Evolutionary conservation across 2,329 filamentous ascomycete species (phyloP), one percentile per base, ranked within the genome.

Genomic region (Lojkania enalia): DNA sequence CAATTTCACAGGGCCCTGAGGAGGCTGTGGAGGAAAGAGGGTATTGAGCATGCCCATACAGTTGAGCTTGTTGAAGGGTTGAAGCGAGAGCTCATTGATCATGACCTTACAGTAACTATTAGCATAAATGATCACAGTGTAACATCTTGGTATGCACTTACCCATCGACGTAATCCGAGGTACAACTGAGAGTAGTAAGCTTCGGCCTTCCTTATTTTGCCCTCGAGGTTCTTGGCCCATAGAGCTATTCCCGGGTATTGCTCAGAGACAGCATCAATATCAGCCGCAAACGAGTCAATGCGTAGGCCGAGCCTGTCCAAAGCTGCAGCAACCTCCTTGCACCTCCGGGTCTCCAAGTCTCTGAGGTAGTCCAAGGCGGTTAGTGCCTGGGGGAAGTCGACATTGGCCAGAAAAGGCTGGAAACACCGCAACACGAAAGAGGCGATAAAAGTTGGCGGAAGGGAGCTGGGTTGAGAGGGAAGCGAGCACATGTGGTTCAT

Each of bases 1-100:
- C 32, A 62, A 50, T 37, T 55, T 64, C 12, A 53, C 52, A 20
- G 48, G 42, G 15, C 46, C 54, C 14, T 72, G 71, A 13, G 68
- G 64, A 32, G 73, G 71, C 31, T 78, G 72, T 2, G 83, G 82
- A 5, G 83, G 83, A 51, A 85, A 82, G 20, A 86, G 72, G 7
- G 83, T 86, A 67, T 86, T 86, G 39, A 86, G 77, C 77, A 86
- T 83, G 41, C 81, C 83, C 51, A 85, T 74, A 60, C 83, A 84
- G 61, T 85, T 85, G 57, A 78, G 75, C 63, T 83, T 84, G 71
- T 82, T 81, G 67, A 83, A 84, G 0, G 82, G 81, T 21, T 76
- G 71, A 20, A 84, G 71, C 19, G 81, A 78, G 55, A 86, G 75
- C 56, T 86, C 83, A 55, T 86, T 85, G 65, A 86, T 78, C 60